phyloP scores from a whole-genome alignment of 2,329 filamentous ascomycete genomes.

The Fusarium stilboides region DNA sequence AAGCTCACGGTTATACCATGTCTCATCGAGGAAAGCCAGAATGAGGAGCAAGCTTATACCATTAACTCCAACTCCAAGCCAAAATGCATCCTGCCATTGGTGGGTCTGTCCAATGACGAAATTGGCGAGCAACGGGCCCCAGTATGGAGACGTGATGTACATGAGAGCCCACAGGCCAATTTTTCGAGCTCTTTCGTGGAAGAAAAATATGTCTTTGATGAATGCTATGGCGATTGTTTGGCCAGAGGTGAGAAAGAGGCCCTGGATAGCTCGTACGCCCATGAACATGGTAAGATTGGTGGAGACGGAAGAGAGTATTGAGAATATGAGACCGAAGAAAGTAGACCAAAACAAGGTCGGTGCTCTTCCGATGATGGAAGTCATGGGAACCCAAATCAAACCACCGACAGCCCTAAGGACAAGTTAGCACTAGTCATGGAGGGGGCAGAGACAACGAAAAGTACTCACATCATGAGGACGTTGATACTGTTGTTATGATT shows the following conservation, averaged over 20 bases:
- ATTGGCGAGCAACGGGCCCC: slow-evolving; percentile 61
- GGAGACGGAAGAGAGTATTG: slow-evolving; percentile 24
- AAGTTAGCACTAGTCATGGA: background rate
- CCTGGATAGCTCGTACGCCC: slow-evolving; percentile 39
- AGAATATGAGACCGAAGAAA: slow-evolving; percentile 35
- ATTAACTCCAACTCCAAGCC: slow-evolving; percentile 62
- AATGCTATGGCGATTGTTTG: slow-evolving; percentile 65
- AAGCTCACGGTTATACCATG: slow-evolving; percentile 64
- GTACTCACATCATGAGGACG: slow-evolving; percentile 25
- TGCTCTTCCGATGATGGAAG: slow-evolving; percentile 39
- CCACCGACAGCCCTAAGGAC: slow-evolving; percentile 30
- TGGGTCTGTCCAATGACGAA: slow-evolving; percentile 63
- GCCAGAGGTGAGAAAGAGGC: slow-evolving; percentile 63
- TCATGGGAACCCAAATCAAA: slow-evolving; percentile 41
- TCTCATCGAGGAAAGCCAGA: slow-evolving; percentile 62
- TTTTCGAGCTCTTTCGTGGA: slow-evolving; percentile 68
- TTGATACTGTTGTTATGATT: slow-evolving; percentile 42
- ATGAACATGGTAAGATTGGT: slow-evolving; percentile 28
- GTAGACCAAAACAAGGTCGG: slow-evolving; percentile 41
- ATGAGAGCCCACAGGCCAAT: slow-evolving; percentile 64
- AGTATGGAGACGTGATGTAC: slow-evolving; percentile 61
- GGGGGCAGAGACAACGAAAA: too few relatives aligned
- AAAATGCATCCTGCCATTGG: slow-evolving; percentile 64
- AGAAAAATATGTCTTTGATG: slow-evolving; percentile 73
- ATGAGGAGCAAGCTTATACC: slow-evolving; percentile 57